A percentile compares a stretch with the other conserved stretches of the same genome.
Conservation (phyloP, 2,329 filamentous ascomycete genomes). For the Botrytis fabae region DNA sequence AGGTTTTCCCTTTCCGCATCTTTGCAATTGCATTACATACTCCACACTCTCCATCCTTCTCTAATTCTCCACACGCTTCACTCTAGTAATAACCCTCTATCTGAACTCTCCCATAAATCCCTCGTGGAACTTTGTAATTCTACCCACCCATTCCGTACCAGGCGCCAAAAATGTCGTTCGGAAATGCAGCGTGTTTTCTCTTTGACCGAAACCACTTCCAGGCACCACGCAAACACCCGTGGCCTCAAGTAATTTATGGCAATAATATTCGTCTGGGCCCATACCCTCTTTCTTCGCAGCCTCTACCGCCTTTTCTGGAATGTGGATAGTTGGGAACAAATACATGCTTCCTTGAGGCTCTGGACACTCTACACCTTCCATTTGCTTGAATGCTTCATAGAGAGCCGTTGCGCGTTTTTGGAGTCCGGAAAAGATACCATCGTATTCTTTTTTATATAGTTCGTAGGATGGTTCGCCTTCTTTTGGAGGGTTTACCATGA, state of each 20-base stretch:
- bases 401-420: conserved; percentile 78
- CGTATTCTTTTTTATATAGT: conserved; percentile 84
- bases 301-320: conserved; percentile 73
- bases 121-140: conserved; percentile 86
- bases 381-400: conserved; percentile 85
- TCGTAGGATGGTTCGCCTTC: conserved; percentile 80
- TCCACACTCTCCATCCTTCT: background rate
- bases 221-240: conserved; percentile 95
- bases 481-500: conserved; percentile 95
- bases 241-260: conserved; percentile 82
- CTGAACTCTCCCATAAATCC: conserved; percentile 84
- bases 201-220: conserved; percentile 91
- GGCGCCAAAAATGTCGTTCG: conserved; percentile 95
- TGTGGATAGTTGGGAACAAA: conserved; percentile 89
- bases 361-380: conserved; percentile 94
- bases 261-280: conserved; percentile 89
- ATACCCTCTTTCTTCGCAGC: conserved; percentile 74
- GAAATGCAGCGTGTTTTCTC: conserved; percentile 88
- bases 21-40: background rate
- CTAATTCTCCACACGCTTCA: background rate
- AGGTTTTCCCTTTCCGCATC: background rate
- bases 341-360: conserved; percentile 85
- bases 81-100: conserved; percentile 25
- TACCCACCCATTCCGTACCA: conserved; percentile 89
- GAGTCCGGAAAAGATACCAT: conserved; percentile 75